A percentile compares a stretch with the other conserved stretches of the same genome.
These are phyloP conservation scores for Casuarina glauca DNA, from an alignment of 306 rosid genomes.

Conservation along the genomic window DNA sequence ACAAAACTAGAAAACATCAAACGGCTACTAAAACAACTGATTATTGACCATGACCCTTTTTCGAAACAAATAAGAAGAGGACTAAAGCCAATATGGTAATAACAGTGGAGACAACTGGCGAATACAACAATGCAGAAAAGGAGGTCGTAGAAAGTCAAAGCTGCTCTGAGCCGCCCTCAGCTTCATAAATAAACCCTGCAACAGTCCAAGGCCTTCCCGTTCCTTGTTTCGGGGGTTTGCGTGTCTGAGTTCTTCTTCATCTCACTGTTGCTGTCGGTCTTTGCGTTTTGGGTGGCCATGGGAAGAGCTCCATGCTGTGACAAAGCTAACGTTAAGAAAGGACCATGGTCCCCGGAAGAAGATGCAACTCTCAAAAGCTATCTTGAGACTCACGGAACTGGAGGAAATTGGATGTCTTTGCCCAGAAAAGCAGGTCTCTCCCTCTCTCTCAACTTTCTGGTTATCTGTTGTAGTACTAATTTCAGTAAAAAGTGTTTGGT, in stretches of 20 bases:
- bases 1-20: background rate
- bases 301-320: constrained; percentile 97
- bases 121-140: background rate
- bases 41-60: constrained; percentile 37
- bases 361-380: constrained; percentile 72
- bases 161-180: constrained; percentile 25
- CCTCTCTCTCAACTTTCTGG: background rate
- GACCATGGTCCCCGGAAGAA: constrained; percentile 96
- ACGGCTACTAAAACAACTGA: background rate
- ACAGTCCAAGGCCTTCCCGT: constrained; percentile 1
- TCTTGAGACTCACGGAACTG: constrained; percentile 64
- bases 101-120: background rate
- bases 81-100: background rate
- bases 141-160: constrained; percentile 23
- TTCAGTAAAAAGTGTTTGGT: constrained; percentile 2
- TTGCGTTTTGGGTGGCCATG: constrained; percentile 38
- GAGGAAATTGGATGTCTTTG: constrained; percentile 79
- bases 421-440: constrained; percentile 80
- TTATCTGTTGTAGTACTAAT: constrained; percentile 1
- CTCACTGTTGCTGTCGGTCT: constrained; percentile 1
- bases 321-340: constrained; percentile 82
- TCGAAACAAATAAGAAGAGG: constrained; percentile 18
- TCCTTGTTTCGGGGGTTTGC: constrained; percentile 3
- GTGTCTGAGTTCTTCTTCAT: constrained; percentile 21
- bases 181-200: constrained; percentile 43